These are phyloP conservation scores for Talaromyces pinophilus DNA, from an alignment of 2,329 filamentous ascomycete genomes.

Conservation along the genomic window DNA sequence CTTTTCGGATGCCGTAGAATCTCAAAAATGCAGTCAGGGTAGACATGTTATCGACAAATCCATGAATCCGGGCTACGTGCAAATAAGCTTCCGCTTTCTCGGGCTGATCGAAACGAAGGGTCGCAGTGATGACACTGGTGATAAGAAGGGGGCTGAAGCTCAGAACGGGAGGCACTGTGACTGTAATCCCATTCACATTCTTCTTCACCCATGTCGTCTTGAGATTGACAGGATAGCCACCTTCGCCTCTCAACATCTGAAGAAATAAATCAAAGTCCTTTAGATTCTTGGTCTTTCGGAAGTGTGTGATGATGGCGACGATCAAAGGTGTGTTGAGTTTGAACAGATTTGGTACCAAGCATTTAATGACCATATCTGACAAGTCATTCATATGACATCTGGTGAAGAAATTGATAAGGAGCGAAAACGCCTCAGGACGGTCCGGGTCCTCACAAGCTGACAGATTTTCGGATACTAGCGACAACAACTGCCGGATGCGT, in stretches of 20 bases:
- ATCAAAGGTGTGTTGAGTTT: conserved; percentile 39
- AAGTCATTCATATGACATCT: conserved; percentile 44
- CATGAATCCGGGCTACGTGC: conserved; percentile 36
- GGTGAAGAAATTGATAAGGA: conserved; percentile 42
- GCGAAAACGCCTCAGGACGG: conserved; percentile 35
- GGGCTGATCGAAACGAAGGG: conserved; percentile 45
- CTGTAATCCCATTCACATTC: conserved; percentile 39
- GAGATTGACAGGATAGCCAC: conserved; percentile 39
- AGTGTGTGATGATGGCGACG: conserved; percentile 40
- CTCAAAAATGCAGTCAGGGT: conserved; percentile 42
- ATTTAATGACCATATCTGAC: conserved; percentile 40
- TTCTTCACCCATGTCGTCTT: conserved; percentile 30
- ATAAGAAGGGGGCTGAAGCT: conserved; percentile 39
- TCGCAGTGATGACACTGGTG: conserved; percentile 39
- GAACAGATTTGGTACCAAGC: conserved; percentile 43
- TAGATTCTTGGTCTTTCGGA: conserved; percentile 44
- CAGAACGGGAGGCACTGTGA: conserved; percentile 39
- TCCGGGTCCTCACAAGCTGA: conserved; percentile 40
- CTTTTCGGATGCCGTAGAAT: conserved; percentile 39
- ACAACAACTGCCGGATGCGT: conserved; percentile 39
- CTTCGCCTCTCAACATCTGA: conserved; percentile 38
- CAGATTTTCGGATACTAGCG: conserved; percentile 40
- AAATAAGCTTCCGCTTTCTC: conserved; percentile 45
- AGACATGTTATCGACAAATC: conserved; percentile 41
- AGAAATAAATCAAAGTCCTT: conserved; percentile 45